A percentile compares a stretch with the other conserved stretches of the same genome.
Evolutionary conservation across 164 flowering plant species (phyloP).

Genomic region (Dillenia turbinata): DNA sequence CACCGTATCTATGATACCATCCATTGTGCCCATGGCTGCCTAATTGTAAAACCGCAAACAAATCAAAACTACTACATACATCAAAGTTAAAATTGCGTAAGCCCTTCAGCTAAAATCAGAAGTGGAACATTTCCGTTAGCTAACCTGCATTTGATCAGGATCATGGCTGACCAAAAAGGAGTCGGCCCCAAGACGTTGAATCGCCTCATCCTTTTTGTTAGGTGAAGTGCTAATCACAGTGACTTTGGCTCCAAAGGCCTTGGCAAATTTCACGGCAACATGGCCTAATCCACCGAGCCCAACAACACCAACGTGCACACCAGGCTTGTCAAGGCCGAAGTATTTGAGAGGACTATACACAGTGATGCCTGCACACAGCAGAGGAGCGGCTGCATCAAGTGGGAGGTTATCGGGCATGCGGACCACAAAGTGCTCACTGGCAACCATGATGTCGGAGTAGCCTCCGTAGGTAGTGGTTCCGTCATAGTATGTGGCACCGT

Average conservation of each 20-base stretch:
- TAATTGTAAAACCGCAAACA: not conserved
- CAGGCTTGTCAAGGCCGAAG: slow-evolving; percentile 12
- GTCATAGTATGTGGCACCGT: slow-evolving; percentile 7
- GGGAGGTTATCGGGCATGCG: slow-evolving; percentile 21
- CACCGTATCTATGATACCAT: slow-evolving; percentile 44
- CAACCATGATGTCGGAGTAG: slow-evolving; percentile 17
- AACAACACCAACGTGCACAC: slow-evolving; percentile 18
- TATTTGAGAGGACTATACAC: slow-evolving; percentile 25
- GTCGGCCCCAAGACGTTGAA: slow-evolving; percentile 40
- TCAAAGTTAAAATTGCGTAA: too few species aligned
- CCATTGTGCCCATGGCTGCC: slow-evolving; percentile 40
- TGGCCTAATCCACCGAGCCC: slow-evolving; percentile 49
- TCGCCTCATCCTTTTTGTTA: slow-evolving; percentile 32
- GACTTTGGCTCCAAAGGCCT: slow-evolving; percentile 39
- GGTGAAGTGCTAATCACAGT: slow-evolving; percentile 40
- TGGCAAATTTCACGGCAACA: slow-evolving; percentile 46
- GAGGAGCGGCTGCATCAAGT: slow-evolving; percentile 20
- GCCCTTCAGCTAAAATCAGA: not conserved
- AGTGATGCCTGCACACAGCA: slow-evolving; percentile 26
- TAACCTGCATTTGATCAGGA: slow-evolving; percentile 34
- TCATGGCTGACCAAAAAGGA: slow-evolving; percentile 38
- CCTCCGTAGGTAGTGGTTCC: slow-evolving; percentile 21
- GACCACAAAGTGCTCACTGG: slow-evolving; percentile 11
- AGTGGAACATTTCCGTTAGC: not conserved
- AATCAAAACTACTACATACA: too few species aligned